These are phyloP conservation scores for Hypericum perforatum DNA, from an alignment of 345 rosid species.

Conservation along the genomic window DNA sequence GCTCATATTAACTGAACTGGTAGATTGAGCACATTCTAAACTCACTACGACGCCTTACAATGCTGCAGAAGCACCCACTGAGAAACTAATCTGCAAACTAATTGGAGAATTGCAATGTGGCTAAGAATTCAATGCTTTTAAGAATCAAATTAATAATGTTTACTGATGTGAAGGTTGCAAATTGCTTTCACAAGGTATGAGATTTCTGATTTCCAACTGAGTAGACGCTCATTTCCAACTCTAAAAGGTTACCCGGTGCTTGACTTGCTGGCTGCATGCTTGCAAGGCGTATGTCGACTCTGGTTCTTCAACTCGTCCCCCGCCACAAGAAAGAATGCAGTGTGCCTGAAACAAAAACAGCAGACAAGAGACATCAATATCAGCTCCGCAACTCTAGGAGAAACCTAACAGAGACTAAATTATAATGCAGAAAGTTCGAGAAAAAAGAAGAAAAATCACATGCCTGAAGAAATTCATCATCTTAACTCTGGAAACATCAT, in stretches of 20 bases:
- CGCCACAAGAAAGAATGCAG: slow-evolving; percentile 88
- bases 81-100: too few species aligned
- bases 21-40: too few species aligned
- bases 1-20: too few species aligned
- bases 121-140: too few species aligned
- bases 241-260: slow-evolving; percentile 17
- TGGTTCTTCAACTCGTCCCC: slow-evolving; percentile 75
- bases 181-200: too few species aligned
- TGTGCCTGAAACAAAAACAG: slow-evolving; percentile 45
- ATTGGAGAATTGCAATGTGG: too few species aligned
- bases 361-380: not conserved
- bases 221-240: too few species aligned
- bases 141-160: too few species aligned
- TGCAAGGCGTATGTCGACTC: slow-evolving; percentile 37
- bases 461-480: slow-evolving; percentile 87
- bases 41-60: too few species aligned
- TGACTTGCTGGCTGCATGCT: slow-evolving; percentile 33
- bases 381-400: not conserved
- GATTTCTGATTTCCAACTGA: too few species aligned
- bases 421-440: not conserved
- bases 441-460: not conserved
- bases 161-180: too few species aligned
- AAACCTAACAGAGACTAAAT: not conserved
- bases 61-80: too few species aligned
- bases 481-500: slow-evolving; percentile 52